Conservation (phyloP, 495 filamentous ascomycete genomes). For the Penicillium bialowiezense region DNA sequence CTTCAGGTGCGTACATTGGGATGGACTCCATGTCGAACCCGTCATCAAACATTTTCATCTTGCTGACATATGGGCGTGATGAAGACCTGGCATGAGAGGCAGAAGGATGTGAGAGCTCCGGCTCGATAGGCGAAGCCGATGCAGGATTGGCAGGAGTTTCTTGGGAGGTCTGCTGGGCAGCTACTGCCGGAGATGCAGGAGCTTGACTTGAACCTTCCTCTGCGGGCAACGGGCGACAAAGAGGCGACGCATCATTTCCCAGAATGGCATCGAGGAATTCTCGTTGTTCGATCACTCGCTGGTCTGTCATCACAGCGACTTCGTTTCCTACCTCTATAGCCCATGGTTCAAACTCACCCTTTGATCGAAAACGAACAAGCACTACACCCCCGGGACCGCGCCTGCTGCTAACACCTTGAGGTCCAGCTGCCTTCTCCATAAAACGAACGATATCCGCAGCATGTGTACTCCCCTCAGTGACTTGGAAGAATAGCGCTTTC, state of each 20-base stretch:
- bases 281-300: constrained; percentile 81
- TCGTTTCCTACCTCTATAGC: constrained; percentile 61
- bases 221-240: constrained; percentile 61
- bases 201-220: constrained; percentile 23
- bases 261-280: constrained; percentile 93
- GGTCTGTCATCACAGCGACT: constrained; percentile 67
- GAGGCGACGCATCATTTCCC: constrained; percentile 63
- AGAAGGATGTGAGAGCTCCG: neutral
- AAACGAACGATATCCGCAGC: constrained; percentile 75
- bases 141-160: neutral
- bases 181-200: neutral
- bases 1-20: constrained; percentile 30
- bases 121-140: constrained; percentile 5
- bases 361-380: constrained; percentile 71
- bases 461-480: constrained; percentile 62
- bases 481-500: constrained; percentile 67
- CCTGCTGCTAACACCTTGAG: constrained; percentile 64
- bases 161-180: neutral
- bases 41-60: constrained; percentile 75
- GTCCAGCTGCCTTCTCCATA: constrained; percentile 70
- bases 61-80: constrained; percentile 45
- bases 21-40: constrained; percentile 49
- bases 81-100: constrained; percentile 6
- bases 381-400: constrained; percentile 68
- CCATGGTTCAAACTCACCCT: constrained; percentile 64